Base-by-base conservation (phyloP, 352 stramenopile genomes). In the Phytopythium delawarense region DNA sequence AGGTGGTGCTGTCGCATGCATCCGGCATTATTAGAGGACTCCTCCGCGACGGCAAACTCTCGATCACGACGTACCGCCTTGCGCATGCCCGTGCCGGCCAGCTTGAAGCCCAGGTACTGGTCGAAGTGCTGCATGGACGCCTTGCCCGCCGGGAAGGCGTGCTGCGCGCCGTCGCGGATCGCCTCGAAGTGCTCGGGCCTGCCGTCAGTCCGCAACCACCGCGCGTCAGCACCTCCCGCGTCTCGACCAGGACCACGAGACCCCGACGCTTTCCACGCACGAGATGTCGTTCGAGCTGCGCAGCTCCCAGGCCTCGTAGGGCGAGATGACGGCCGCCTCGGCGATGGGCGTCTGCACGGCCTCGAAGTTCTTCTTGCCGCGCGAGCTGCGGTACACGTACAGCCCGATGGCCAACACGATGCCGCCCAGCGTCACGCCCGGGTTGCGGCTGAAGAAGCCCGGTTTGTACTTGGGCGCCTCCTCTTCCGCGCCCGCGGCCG, bases 391-490 rank as follows among this genome's bases (percentile, higher is more conserved):
- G 69, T 92, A 91, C 55, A 94, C 80, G 66, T 88, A 94, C 23
- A 80, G 63, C 9, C 66, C 74, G 54, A 92, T 94, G 21, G 70
- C 72, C 12, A 92, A 50, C 52, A 92, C 51, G 30, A 92, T 87
- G 35, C 75, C 80, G 53, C 82, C 80, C 40, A 94, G 69, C 48
- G 84, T 87, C 56, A 91, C 65, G n/a, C 83, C 86, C 1, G 86
- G 86, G 58, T 94, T 90, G 69, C 86, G 86, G 55, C 86, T 94
- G 73, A 94, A 94, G 70, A 80, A 92, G 30, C 86, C 86, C 42
- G 85, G 85, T 63, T 91, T 90, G 72, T 89, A 91, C 65, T 93
- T 90, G 46, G 83, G 79, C 51, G 70, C 58, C 59, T 91, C 76
- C 23, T 83, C 78, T 5, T 69, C 66, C 9, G 40, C 40, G 11